Evolutionary conservation across 1,284 basidiomycete species (phyloP).

Genomic region (Leccinum fallax): DNA sequence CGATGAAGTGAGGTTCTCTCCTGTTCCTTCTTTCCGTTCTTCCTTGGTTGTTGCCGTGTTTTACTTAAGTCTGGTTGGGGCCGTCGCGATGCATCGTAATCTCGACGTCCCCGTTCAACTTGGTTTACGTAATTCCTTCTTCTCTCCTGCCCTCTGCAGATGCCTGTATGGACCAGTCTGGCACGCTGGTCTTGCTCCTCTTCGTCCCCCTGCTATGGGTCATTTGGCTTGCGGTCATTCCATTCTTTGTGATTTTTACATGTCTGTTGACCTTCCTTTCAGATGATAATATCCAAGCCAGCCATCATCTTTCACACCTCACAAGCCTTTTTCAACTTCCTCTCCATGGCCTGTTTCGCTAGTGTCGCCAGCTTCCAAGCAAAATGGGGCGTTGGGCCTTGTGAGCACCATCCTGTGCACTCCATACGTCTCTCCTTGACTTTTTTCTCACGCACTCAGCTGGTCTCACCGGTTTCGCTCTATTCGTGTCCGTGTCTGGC

Average conservation of each 20-base stretch:
- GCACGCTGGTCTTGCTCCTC: slow-evolving; percentile 58
- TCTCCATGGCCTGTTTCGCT: slow-evolving; percentile 86
- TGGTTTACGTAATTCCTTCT: slow-evolving; percentile 56
- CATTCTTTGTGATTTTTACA: slow-evolving; percentile 9
- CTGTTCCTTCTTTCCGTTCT: slow-evolving; percentile 6
- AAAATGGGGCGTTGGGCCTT: slow-evolving; percentile 79
- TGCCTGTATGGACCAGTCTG: slow-evolving; percentile 45
- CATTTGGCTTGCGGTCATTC: slow-evolving; percentile 66
- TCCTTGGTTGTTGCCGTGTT: slow-evolving; percentile 13
- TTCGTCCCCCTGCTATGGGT: slow-evolving; percentile 62
- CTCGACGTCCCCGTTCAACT: slow-evolving; percentile 25
- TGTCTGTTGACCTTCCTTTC: slow-evolving; percentile 26
- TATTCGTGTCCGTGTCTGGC: slow-evolving; percentile 73
- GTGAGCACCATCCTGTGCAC: slow-evolving; percentile 47
- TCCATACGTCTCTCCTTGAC: slow-evolving; percentile 12
- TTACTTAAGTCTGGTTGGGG: slow-evolving; percentile 12
- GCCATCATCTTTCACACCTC: slow-evolving; percentile 71
- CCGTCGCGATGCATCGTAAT: slow-evolving; percentile 19
- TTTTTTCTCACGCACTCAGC: slow-evolving; percentile 46
- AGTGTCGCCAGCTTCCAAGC: slow-evolving; percentile 86
- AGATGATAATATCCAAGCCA: slow-evolving; percentile 87
- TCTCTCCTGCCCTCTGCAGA: slow-evolving; percentile 42
- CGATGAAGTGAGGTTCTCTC: slow-evolving; percentile 60
- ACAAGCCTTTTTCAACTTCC: slow-evolving; percentile 87
- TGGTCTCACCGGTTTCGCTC: slow-evolving; percentile 81